phyloP scores from a whole-genome alignment of 495 filamentous ascomycete species.

The Penicillium simplicissimum region DNA sequence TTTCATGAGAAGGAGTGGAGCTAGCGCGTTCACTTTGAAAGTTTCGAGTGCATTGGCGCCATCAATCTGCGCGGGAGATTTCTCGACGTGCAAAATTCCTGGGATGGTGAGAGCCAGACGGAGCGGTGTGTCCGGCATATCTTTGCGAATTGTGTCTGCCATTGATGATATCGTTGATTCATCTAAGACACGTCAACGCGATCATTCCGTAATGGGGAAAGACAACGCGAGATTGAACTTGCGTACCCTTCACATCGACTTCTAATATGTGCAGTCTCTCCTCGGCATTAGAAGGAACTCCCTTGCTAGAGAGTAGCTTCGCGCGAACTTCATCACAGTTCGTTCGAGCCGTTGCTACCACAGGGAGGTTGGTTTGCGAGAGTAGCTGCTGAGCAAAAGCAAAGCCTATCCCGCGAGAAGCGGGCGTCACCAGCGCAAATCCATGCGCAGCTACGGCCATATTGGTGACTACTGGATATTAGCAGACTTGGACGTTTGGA shows the following conservation, averaged over 20 bases:
- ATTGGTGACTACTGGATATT: background rate
- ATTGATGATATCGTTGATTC: conserved; percentile 44
- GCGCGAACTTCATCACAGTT: conserved; percentile 53
- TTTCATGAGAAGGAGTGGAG: conserved; percentile 74
- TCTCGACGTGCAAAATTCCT: conserved; percentile 74
- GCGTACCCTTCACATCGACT: conserved; percentile 59
- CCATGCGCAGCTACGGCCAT: conserved; percentile 22
- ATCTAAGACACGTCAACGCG: conserved; percentile 27
- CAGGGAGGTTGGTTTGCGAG: conserved; percentile 60
- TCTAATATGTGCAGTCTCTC: conserved; percentile 55
- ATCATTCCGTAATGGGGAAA: background rate
- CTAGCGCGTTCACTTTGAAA: conserved; percentile 69
- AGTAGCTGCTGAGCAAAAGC: conserved; percentile 69
- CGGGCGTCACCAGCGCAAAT: conserved; percentile 52
- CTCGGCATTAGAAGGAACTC: conserved; percentile 32
- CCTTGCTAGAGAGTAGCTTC: conserved; percentile 52
- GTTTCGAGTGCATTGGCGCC: conserved; percentile 56
- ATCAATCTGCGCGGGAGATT: conserved; percentile 63
- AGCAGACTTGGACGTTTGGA: background rate
- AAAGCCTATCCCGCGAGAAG: conserved; percentile 74
- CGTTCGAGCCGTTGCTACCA: conserved; percentile 70
- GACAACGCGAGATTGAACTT: background rate
- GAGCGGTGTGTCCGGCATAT: conserved; percentile 59
- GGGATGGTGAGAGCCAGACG: conserved; percentile 71
- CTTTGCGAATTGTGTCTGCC: conserved; percentile 34